Percentiles rank a stretch among this genome's conserved stretches.
Evolutionary conservation across 331 rosid species (phyloP).

Genomic region (Pyrus hybrid): DNA sequence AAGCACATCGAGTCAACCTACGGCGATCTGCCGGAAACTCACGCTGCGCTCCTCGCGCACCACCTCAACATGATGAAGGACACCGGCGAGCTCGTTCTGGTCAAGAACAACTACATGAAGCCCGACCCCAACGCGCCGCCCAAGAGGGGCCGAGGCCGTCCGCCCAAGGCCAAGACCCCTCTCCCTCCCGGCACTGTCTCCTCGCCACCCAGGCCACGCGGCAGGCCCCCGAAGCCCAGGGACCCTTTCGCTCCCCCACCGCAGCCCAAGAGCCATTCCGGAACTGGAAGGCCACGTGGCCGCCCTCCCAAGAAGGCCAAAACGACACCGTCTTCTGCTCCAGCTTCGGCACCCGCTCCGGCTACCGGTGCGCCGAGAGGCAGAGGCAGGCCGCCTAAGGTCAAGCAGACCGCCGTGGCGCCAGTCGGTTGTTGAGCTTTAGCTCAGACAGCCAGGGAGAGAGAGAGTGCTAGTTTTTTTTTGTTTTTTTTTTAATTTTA

Average conservation of each 20-base stretch:
- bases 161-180: constrained; percentile 33
- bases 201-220: constrained; percentile 36
- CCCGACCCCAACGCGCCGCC: constrained; percentile 42
- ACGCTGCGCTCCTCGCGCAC: constrained; percentile 31
- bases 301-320: constrained; percentile 46
- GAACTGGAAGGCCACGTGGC: constrained; percentile 50
- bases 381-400: constrained; percentile 51
- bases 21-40: constrained; percentile 30
- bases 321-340: not conserved
- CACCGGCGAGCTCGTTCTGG: constrained; percentile 30
- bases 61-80: constrained; percentile 33
- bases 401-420: constrained; percentile 32
- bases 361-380: constrained; percentile 29
- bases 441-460: not conserved
- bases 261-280: constrained; percentile 14
- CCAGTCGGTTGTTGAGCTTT: constrained; percentile 33
- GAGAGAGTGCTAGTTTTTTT: not conserved
- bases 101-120: constrained; percentile 47
- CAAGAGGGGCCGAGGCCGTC: constrained; percentile 48
- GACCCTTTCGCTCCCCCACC: constrained; percentile 37
- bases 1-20: constrained; percentile 35
- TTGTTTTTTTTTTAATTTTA: not conserved
- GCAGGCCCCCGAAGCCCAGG: constrained; percentile 42
- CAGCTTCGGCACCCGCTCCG: constrained; percentile 1
- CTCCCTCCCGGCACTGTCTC: constrained; percentile 4